Percentiles rank a stretch among this genome's conserved stretches.
These are phyloP conservation scores for Aspergillus uvarum DNA, from an alignment of 2,329 filamentous ascomycete genomes.

Conservation along the genomic window DNA sequence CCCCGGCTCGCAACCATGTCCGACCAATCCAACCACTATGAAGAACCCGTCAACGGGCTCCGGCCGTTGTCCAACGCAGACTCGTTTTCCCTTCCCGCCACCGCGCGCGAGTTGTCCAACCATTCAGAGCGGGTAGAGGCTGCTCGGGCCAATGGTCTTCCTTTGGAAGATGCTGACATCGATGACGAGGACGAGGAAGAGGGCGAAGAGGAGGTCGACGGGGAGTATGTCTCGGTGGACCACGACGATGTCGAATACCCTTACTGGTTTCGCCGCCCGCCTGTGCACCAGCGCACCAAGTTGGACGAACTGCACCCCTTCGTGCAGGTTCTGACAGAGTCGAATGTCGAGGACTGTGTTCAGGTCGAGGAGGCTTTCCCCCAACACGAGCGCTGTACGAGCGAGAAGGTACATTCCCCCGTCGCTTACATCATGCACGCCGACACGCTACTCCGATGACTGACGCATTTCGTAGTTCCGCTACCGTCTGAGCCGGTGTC, in stretches of 20 bases:
- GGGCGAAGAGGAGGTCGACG: constrained; percentile 38
- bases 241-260: constrained; percentile 43
- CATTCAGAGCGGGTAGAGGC: constrained; percentile 29
- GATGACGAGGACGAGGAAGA: constrained; percentile 27
- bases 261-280: constrained; percentile 44
- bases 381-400: constrained; percentile 55
- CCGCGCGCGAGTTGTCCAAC: constrained; percentile 29
- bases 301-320: constrained; percentile 67
- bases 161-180: constrained; percentile 26
- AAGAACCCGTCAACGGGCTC: constrained; percentile 32
- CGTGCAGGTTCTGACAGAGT: constrained; percentile 66
- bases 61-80: constrained; percentile 35
- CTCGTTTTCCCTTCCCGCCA: constrained; percentile 28
- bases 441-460: neutral
- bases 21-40: constrained; percentile 26
- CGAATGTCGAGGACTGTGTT: constrained; percentile 54
- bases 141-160: constrained; percentile 31
- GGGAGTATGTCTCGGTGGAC: constrained; percentile 44
- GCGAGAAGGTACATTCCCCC: constrained; percentile 57
- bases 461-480: constrained; percentile 56
- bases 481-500: constrained; percentile 73
- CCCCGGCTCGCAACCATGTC: constrained; percentile 25
- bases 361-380: constrained; percentile 62
- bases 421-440: neutral
- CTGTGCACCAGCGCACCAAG: constrained; percentile 37